A percentile compares a stretch with the other conserved stretches of the same genome.
phyloP scores from a whole-genome alignment of 163 green algal genomes.

The Scenedesmus sp. region DNA sequence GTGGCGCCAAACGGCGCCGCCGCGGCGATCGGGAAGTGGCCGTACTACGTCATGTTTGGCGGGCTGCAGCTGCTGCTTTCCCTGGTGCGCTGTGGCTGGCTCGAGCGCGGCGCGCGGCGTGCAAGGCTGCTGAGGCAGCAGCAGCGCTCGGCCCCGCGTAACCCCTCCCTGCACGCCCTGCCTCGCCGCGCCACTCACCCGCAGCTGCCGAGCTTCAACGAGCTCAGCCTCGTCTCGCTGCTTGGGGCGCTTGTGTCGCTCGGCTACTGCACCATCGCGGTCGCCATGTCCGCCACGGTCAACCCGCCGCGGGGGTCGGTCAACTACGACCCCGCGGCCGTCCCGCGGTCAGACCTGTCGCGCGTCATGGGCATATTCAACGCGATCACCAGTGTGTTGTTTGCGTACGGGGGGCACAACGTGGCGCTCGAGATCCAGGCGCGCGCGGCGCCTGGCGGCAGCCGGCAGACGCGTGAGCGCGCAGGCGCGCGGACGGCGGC shows the following conservation, averaged over 20 bases:
- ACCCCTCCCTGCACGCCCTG: too few relatives aligned
- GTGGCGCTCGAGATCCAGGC: slow-evolving; percentile 47
- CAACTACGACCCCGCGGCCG: slow-evolving; percentile 12
- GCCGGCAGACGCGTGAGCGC: too few relatives aligned
- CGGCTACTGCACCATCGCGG: slow-evolving; percentile 29
- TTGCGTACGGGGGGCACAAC: slow-evolving; percentile 46
- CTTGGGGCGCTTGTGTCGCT: slow-evolving; percentile 34
- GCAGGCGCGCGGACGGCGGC: too few relatives aligned
- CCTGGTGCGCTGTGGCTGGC: slow-evolving; percentile 15
- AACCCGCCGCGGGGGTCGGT: neutral
- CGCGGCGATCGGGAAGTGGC: neutral
- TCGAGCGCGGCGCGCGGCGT: too few relatives aligned
- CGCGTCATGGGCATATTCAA: slow-evolving; percentile 37
- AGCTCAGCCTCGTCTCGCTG: slow-evolving; percentile 13
- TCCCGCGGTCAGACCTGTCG: neutral
- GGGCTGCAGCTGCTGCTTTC: slow-evolving; percentile 24
- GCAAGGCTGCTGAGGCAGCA: too few relatives aligned
- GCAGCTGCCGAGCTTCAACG: slow-evolving; percentile 34
- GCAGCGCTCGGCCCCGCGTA: too few relatives aligned
- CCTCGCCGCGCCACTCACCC: neutral
- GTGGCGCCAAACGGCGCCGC: neutral
- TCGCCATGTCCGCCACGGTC: neutral
- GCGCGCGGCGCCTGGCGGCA: neutral
- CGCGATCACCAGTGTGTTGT: slow-evolving; percentile 24
- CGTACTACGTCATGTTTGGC: slow-evolving; percentile 22